These are phyloP conservation scores for Coemansia sp. DNA, from an alignment of 192 early-diverging fungal species.

Conservation along the genomic window DNA sequence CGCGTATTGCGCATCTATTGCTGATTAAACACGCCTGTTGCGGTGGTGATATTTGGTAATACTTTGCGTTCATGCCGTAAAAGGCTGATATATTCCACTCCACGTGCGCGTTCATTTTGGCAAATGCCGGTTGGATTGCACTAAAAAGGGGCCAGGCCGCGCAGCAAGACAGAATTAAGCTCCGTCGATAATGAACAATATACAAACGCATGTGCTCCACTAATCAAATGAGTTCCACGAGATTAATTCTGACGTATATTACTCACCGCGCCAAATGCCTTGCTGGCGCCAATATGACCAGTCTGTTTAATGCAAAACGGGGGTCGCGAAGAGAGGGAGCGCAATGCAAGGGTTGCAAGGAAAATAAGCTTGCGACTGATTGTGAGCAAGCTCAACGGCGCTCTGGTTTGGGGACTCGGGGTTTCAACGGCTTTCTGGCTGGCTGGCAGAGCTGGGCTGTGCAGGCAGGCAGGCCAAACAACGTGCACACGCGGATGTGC, in stretches of 20 bases:
- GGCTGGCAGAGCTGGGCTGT: no score
- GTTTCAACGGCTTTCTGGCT: no score
- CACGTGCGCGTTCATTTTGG: not conserved
- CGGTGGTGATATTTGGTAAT: not conserved
- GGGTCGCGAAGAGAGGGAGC: not conserved
- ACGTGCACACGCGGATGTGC: not conserved
- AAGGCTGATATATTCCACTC: not conserved
- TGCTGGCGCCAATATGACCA: not conserved
- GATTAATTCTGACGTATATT: no score
- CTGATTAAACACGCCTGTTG: not conserved
- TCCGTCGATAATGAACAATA: not conserved
- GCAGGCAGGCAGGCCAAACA: no score
- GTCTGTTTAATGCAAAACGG: not conserved
- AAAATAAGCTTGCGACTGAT: not conserved
- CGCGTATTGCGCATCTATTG: not conserved
- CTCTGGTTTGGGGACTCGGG: no score
- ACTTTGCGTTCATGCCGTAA: not conserved
- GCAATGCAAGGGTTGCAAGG: not conserved
- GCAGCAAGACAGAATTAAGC: not conserved
- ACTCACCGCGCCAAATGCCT: conserved; percentile 1
- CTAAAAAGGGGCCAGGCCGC: not conserved
- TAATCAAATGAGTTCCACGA: no score
- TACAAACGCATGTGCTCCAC: conserved; percentile 1
- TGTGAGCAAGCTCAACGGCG: no score
- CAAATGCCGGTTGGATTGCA: not conserved